Evolutionary conservation across 495 filamentous ascomycete species (phyloP), one percentile per base, ranked within the genome.

Genomic region (Hapsidospora chrysogenum): DNA sequence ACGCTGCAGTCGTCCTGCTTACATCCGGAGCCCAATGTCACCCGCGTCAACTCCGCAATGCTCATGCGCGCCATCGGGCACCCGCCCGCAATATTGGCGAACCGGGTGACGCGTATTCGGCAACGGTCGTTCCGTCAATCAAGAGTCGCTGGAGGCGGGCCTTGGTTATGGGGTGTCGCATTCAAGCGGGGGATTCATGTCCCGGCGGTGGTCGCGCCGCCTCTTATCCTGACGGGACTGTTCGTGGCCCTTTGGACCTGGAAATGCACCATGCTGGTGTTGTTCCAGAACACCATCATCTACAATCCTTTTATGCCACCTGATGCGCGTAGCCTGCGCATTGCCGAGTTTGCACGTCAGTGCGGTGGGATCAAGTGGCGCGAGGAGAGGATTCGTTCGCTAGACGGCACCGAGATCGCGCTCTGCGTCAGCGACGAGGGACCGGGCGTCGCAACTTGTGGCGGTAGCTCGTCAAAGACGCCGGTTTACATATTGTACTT

Each of bases 221-320:
- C 82, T 0, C 47, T 61, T 4, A 60, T 83, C 31, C 86, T 84
- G 45, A 44, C 57, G 6, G 76, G 78, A 7, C 57, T 92, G 9
- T 51, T 81, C 2, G 39, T 82, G 7, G 57, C 64, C 4, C 61
- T 85, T 9, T 86, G 78, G 76, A 64, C 65, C 0, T 85, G 77
- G 68, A 86, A 89, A 57, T 85, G 79, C 42, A 49, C 76, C 36
- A 81, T 85, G 78, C 72, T 86, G 55, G 62, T 87, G 14, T 42
- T 77, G 4, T 76, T 87, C 48, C 82, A 85, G 52, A 81, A 86
- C 47, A 81, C 82, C 40, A 82, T 89, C 39, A 74, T 87, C 31
- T 86, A 86, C 53, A 81, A 85, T 56, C 76, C 81, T 0, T 73
- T 72, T 21, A 42, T 84, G 6, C 79, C 78, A 9, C 77, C 79